A percentile compares a stretch with the other conserved stretches of the same genome.
These are phyloP conservation scores for Gracilaria gracilis DNA, from an alignment of 23 red algal species.

Conservation along the genomic window DNA sequence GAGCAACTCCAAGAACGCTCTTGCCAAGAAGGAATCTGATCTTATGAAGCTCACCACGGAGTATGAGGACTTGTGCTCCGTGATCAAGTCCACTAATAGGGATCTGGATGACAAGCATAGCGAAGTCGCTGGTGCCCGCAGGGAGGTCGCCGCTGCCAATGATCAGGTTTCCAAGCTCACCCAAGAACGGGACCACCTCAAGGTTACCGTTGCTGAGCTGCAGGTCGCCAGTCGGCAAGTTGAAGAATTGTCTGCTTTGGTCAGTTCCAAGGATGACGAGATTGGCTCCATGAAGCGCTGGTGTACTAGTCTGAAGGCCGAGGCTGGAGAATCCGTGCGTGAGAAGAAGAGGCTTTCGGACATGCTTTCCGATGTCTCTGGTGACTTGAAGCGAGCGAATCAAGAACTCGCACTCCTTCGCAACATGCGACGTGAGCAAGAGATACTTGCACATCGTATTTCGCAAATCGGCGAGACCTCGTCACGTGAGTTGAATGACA, in stretches of 20 bases:
- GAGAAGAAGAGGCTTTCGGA: conserved; percentile 74
- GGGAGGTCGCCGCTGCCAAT: conserved; percentile 12
- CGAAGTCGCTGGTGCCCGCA: not conserved
- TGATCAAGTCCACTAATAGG: conserved; percentile 19
- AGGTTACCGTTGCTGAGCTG: conserved; percentile 47
- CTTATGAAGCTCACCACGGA: conserved; percentile 52
- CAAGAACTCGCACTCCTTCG: conserved; percentile 65
- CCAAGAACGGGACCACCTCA: conserved; percentile 41
- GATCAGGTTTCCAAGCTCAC: conserved; percentile 34
- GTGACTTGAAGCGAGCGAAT: conserved; percentile 58
- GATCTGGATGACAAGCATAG: conserved; percentile 45
- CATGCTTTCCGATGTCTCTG: conserved; percentile 58
- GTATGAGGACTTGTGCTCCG: conserved; percentile 50
- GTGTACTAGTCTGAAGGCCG: conserved; percentile 47
- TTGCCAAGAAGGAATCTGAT: conserved; percentile 71
- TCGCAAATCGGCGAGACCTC: conserved; percentile 47
- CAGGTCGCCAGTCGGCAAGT: conserved; percentile 26
- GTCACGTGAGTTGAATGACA: conserved; percentile 41
- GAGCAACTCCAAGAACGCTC: conserved; percentile 64
- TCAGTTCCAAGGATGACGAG: conserved; percentile 34
- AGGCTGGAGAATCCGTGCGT: conserved; percentile 39
- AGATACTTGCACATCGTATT: conserved; percentile 45
- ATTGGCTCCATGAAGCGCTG: conserved; percentile 38
- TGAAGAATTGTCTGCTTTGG: conserved; percentile 28
- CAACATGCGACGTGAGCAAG: conserved; percentile 59